phyloP scores from a whole-genome alignment of 2,329 filamentous ascomycete genomes.

The Arthrobotrys sphaeroides region DNA sequence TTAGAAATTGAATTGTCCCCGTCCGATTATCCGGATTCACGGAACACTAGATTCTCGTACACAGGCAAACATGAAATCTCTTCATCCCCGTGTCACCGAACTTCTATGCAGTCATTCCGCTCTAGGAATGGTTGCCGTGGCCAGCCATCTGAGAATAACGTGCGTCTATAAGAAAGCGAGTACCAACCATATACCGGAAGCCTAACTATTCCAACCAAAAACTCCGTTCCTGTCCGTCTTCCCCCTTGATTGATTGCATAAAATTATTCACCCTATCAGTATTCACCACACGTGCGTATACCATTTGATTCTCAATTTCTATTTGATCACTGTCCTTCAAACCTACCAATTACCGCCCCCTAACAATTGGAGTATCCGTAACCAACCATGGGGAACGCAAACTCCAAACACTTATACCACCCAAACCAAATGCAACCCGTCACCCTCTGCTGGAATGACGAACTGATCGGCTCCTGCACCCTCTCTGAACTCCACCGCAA shows the following conservation, averaged over 20 bases:
- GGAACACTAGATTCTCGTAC: not conserved
- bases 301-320: not conserved
- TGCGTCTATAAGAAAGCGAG: slow-evolving; percentile 49
- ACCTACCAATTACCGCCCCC: slow-evolving; percentile 8
- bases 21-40: too few relatives aligned
- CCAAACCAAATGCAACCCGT: slow-evolving; percentile 22
- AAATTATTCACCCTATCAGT: not conserved
- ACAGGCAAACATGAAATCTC: slow-evolving; percentile 29
- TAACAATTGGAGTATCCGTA: too few relatives aligned
- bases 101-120: not conserved
- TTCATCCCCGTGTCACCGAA: slow-evolving; percentile 8
- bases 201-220: not conserved
- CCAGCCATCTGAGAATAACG: not conserved
- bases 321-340: not conserved
- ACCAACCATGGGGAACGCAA: slow-evolving; percentile 34
- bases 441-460: slow-evolving; percentile 46
- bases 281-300: not conserved
- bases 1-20: too few relatives aligned
- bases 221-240: too few relatives aligned
- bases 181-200: not conserved
- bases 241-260: too few relatives aligned
- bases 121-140: slow-evolving; percentile 15
- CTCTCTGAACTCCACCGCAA: slow-evolving; percentile 39
- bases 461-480: slow-evolving; percentile 35
- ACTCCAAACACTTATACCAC: slow-evolving; percentile 39